Percentiles rank a stretch among this genome's conserved stretches.
Conservation (phyloP, 2,329 filamentous ascomycete species). For the Ascochyta lentis region DNA sequence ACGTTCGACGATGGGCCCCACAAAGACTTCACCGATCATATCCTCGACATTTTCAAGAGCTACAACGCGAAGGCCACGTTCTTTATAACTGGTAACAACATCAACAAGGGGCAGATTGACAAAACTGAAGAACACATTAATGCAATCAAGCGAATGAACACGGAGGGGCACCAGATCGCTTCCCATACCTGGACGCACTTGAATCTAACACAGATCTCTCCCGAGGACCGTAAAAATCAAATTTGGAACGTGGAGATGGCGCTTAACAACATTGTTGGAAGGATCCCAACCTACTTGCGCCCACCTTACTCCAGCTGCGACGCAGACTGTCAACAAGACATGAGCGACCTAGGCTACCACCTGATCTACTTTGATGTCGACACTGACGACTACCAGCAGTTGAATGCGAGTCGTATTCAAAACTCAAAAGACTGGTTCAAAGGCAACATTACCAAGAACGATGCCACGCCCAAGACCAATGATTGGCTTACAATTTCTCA, state of each 20-base stretch:
- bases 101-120: constrained; percentile 64
- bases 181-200: constrained; percentile 65
- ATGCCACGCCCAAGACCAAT: constrained; percentile 29
- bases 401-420: constrained; percentile 56
- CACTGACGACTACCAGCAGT: constrained; percentile 66
- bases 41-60: constrained; percentile 66
- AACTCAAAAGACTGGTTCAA: constrained; percentile 63
- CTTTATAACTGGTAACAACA: constrained; percentile 67
- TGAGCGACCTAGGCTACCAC: constrained; percentile 62
- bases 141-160: constrained; percentile 62
- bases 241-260: constrained; percentile 64
- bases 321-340: constrained; percentile 50
- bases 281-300: constrained; percentile 63
- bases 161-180: constrained; percentile 66
- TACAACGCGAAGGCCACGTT: constrained; percentile 72
- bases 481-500: constrained; percentile 62
- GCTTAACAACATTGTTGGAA: constrained; percentile 61
- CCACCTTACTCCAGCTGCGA: constrained; percentile 57
- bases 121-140: constrained; percentile 54
- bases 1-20: constrained; percentile 72
- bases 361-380: constrained; percentile 68
- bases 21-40: constrained; percentile 64
- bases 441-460: constrained; percentile 49
- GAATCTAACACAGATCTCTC: constrained; percentile 53
- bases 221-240: constrained; percentile 54